Conservation (phyloP, 164 flowering plant genomes). For the Aristolochia californica region DNA sequence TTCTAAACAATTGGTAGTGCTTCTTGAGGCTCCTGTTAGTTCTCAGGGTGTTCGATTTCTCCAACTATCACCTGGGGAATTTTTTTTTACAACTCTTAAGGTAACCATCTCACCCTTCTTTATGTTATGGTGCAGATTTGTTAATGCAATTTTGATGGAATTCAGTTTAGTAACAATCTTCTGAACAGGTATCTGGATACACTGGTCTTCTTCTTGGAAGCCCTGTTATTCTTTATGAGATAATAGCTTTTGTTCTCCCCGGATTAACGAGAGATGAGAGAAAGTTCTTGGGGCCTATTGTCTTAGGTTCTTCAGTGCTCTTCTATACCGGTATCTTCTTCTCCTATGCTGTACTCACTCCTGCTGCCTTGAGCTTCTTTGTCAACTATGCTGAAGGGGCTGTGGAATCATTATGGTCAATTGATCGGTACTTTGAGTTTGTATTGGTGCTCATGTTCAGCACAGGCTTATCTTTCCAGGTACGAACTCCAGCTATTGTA, state of each 20-base stretch:
- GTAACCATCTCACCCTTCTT: slow-evolving; percentile 18
- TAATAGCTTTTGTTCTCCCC: slow-evolving; percentile 92
- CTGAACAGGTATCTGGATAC: slow-evolving; percentile 85
- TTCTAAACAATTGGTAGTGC: slow-evolving; percentile 67
- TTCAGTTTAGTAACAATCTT: too few relatives aligned
- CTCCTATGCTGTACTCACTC: slow-evolving; percentile 80
- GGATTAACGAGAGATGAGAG: slow-evolving; percentile 82
- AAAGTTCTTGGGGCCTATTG: slow-evolving; percentile 86
- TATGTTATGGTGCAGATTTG: not conserved
- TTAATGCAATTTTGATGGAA: not conserved
- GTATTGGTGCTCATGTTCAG: slow-evolving; percentile 95
- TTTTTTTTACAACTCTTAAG: slow-evolving; percentile 95
- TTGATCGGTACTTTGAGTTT: slow-evolving; percentile 95
- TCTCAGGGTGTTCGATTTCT: slow-evolving; percentile 81
- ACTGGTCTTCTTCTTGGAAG: slow-evolving; percentile 91
- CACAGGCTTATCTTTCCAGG: slow-evolving; percentile 97
- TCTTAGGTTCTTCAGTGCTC: slow-evolving; percentile 87
- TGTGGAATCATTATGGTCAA: slow-evolving; percentile 97
- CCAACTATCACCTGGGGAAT: slow-evolving; percentile 95
- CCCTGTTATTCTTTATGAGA: slow-evolving; percentile 90
- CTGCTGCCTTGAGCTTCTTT: slow-evolving; percentile 94
- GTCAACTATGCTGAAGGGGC: slow-evolving; percentile 93
- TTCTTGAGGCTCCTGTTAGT: slow-evolving; percentile 79
- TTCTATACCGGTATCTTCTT: slow-evolving; percentile 82
- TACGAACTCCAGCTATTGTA: slow-evolving; percentile 7